Conservation (phyloP, 169 alveolate species). For the Plasmodium cynomolgi region DNA sequence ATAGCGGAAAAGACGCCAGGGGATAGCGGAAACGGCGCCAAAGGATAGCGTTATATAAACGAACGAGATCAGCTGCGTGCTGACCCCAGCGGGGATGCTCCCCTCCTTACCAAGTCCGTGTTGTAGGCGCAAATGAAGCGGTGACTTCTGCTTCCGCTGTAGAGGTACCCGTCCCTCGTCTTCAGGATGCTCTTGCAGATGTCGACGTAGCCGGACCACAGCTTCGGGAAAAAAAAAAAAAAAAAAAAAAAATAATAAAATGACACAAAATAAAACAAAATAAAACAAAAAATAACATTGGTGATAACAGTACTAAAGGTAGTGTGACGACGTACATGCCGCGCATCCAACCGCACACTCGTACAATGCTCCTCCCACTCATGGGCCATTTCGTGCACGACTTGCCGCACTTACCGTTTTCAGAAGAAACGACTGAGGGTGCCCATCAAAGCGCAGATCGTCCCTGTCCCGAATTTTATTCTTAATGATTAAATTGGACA, state of each 20-base stretch:
- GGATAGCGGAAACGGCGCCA: background rate
- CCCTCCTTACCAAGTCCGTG: slow-evolving; percentile 33
- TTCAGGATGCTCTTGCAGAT: slow-evolving; percentile 36
- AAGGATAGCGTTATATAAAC: background rate
- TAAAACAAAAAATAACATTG: background rate
- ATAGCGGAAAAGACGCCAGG: background rate
- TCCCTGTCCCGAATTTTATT: slow-evolving; percentile 37
- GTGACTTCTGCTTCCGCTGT: slow-evolving; percentile 27
- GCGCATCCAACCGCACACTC: background rate
- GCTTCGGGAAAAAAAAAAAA: background rate
- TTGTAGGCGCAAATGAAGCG: slow-evolving; percentile 35
- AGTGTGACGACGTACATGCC: background rate
- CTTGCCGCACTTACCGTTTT: slow-evolving; percentile 11
- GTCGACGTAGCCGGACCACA: slow-evolving; percentile 59
- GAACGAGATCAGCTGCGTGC: background rate
- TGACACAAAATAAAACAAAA: no score
- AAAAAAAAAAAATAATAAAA: background rate
- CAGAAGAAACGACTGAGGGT: slow-evolving; percentile 35
- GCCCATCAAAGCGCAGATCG: slow-evolving; percentile 60
- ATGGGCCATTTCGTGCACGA: background rate
- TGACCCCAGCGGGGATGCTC: background rate
- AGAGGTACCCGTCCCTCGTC: slow-evolving; percentile 30
- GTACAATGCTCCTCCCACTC: background rate
- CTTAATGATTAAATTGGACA: slow-evolving; percentile 19
- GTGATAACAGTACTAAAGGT: background rate